phyloP scores from a whole-genome alignment of 441 rosid species.

The Pelargonium exstipulatum region DNA sequence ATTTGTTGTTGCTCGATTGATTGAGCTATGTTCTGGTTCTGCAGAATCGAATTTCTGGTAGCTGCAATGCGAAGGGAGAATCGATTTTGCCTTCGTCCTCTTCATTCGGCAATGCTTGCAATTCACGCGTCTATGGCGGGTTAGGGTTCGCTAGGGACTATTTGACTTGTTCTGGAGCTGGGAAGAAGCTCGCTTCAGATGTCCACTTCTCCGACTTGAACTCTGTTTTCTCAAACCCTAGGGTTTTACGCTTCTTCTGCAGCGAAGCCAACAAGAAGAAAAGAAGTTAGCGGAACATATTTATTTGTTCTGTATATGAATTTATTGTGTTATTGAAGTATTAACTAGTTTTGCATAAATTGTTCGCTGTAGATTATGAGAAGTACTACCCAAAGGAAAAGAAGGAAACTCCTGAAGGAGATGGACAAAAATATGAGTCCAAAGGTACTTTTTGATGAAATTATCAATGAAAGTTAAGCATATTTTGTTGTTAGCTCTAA shows the following conservation, averaged over 20 bases:
- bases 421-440: slow-evolving; percentile 35
- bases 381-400: slow-evolving; percentile 48
- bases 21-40: not conserved
- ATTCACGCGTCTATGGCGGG: slow-evolving; percentile 30
- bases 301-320: not conserved
- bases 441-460: slow-evolving; percentile 33
- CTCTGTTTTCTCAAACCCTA: slow-evolving; percentile 39
- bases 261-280: slow-evolving; percentile 44
- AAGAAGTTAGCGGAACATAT: slow-evolving; percentile 16
- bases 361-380: slow-evolving; percentile 39
- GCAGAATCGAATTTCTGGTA: slow-evolving; percentile 23
- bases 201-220: slow-evolving; percentile 30
- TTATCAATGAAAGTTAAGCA: not conserved
- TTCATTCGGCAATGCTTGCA: slow-evolving; percentile 19
- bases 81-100: slow-evolving; percentile 16
- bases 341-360: not conserved
- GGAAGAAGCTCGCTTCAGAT: slow-evolving; percentile 28
- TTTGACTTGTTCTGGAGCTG: slow-evolving; percentile 31
- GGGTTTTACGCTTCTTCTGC: slow-evolving; percentile 35
- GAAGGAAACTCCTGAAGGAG: slow-evolving; percentile 40
- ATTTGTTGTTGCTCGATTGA: not conserved
- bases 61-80: slow-evolving; percentile 24
- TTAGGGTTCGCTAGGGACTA: slow-evolving; percentile 35
- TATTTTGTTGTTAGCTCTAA: not conserved
- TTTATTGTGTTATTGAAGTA: not conserved